Conservation (phyloP, 345 rosid species). For the Acer campestre region DNA sequence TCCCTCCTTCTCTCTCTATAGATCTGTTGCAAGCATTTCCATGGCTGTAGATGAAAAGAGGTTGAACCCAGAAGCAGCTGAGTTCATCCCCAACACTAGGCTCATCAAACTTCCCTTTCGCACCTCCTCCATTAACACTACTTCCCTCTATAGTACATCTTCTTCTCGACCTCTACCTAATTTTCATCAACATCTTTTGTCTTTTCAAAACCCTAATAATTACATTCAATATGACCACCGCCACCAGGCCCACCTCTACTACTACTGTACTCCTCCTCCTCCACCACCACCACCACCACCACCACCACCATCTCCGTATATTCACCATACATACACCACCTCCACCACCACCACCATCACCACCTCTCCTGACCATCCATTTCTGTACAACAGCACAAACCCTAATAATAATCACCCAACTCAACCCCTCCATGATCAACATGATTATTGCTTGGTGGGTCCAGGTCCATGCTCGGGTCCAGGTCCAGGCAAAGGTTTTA, state of each 20-base stretch:
- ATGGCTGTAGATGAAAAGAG: background rate
- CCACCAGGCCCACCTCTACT: too few species aligned
- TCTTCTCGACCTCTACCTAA: background rate
- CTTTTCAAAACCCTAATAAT: background rate
- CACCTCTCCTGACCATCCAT: background rate
- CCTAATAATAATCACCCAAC: background rate
- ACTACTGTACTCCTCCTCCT: background rate
- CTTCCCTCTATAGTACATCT: background rate
- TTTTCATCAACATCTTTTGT: background rate
- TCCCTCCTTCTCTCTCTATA: too few species aligned
- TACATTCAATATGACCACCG: background rate
- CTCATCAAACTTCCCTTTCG: background rate
- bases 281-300: background rate
- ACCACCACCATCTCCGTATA: background rate
- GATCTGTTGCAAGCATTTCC: background rate
- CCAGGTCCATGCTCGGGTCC: too few species aligned
- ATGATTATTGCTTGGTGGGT: too few species aligned
- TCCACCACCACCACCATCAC: background rate
- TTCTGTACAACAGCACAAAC: background rate
- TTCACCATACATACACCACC: background rate
- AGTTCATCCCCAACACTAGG: background rate
- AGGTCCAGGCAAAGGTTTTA: too few species aligned
- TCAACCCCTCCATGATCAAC: background rate
- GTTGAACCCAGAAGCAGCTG: constrained; percentile 14
- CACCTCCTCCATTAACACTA: background rate